Percentiles rank a stretch among this genome's conserved stretches.
phyloP scores from a whole-genome alignment of 192 early-diverging fungal species.

The Diversispora eburnea region DNA sequence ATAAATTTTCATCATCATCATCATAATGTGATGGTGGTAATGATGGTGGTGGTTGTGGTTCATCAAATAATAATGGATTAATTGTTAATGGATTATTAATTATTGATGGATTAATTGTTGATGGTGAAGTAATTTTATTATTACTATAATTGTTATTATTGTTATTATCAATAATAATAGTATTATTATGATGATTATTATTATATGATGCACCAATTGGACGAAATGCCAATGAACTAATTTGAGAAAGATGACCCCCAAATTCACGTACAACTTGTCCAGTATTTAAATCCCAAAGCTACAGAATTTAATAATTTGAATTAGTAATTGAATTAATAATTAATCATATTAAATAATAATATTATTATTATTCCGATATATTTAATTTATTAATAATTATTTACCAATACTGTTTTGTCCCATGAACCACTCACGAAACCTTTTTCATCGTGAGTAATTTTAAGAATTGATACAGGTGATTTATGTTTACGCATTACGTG shows the following conservation, averaged over 20 bases:
- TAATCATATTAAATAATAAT: conserved; percentile 8
- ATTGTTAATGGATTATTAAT: too few species aligned
- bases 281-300: conserved; percentile 84
- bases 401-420: conserved; percentile 80
- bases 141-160: too few species aligned
- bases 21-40: conserved; percentile 4
- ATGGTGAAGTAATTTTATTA: too few species aligned
- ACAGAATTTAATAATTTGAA: not conserved
- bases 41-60: conserved; percentile 17
- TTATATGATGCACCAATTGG: conserved; percentile 39
- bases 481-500: conserved; percentile 78
- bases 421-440: conserved; percentile 90
- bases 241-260: conserved; percentile 74
- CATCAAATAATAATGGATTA: too few species aligned
- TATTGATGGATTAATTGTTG: too few species aligned
- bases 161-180: not conserved
- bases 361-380: not conserved
- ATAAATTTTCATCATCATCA: conserved; percentile 29
- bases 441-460: conserved; percentile 76
- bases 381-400: conserved; percentile 32
- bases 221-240: conserved; percentile 71
- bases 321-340: not conserved
- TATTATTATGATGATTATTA: too few species aligned
- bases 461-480: conserved; percentile 78
- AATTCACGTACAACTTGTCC: conserved; percentile 69